These are phyloP conservation scores for Boletus semigastroideus DNA, from an alignment of 1,284 basidiomycete species.

Conservation along the genomic window DNA sequence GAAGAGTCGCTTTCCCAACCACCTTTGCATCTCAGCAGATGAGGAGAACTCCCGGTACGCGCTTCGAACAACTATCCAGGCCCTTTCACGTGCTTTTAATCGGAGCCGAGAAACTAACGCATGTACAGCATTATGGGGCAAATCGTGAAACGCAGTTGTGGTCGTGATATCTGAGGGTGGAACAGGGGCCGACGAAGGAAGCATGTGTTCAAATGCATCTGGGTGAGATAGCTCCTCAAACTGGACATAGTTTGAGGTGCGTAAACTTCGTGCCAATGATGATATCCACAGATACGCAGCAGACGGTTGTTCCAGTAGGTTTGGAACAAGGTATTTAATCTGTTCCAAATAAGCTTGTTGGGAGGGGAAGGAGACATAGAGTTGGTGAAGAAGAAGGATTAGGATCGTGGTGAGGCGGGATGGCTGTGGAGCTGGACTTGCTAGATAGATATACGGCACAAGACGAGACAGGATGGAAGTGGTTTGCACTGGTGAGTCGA, in stretches of 20 bases:
- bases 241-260: conserved; percentile 50
- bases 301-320: conserved; percentile 38
- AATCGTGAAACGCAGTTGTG: conserved; percentile 13
- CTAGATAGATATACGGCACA: conserved; percentile 46
- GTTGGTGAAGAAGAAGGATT: conserved; percentile 53
- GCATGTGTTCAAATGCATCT: conserved; percentile 26
- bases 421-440: conserved; percentile 24
- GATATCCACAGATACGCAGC: conserved; percentile 47
- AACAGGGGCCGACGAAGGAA: conserved; percentile 9
- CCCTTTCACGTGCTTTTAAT: conserved; percentile 46
- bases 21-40: conserved; percentile 41
- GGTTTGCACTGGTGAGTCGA: conserved; percentile 54
- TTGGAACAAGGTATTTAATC: conserved; percentile 40
- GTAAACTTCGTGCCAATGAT: conserved; percentile 45
- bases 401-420: conserved; percentile 38
- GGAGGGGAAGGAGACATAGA: conserved; percentile 58
- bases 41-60: conserved; percentile 63
- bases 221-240: conserved; percentile 45
- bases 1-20: conserved; percentile 51
- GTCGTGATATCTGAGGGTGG: neutral
- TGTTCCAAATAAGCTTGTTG: conserved; percentile 53
- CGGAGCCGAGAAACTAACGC: conserved; percentile 48
- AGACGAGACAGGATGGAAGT: conserved; percentile 58
- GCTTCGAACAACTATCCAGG: conserved; percentile 60
- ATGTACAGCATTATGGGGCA: conserved; percentile 44